Evolutionary conservation across 305 asterid genomes (phyloP).

Genomic region (Rubia tinctorum): DNA sequence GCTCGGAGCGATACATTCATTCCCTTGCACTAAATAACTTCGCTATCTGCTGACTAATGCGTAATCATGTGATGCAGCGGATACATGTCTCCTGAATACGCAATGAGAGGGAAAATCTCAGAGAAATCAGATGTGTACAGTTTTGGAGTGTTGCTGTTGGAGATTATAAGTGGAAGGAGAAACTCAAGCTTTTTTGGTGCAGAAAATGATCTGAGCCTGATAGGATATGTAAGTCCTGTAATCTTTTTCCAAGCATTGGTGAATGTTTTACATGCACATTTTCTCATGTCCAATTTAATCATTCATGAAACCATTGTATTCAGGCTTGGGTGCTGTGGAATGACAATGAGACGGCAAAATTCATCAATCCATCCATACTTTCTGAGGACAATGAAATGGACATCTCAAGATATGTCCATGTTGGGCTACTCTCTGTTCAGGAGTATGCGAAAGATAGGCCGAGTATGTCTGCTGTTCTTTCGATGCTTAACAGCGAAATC

Average conservation of each 20-base stretch:
- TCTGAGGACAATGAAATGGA: background rate
- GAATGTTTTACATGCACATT: background rate
- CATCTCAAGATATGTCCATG: background rate
- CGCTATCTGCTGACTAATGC: background rate
- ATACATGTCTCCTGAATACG: conserved; percentile 22
- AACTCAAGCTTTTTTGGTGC: conserved; percentile 2
- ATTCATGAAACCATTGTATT: background rate
- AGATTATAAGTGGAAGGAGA: conserved; percentile 18
- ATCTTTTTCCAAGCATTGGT: no score
- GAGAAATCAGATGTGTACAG: conserved; percentile 23
- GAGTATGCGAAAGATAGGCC: conserved; percentile 12
- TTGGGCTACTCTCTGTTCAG: conserved; percentile 10
- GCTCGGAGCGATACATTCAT: no score
- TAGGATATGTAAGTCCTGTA: conserved; percentile 15
- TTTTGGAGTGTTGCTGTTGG: conserved; percentile 16
- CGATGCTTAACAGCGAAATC: conserved; percentile 14
- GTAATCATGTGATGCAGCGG: conserved; percentile 7
- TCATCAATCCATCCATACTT: background rate
- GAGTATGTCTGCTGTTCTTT: background rate
- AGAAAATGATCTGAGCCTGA: conserved; percentile 13
- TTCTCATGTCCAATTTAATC: background rate
- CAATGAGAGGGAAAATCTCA: conserved; percentile 16
- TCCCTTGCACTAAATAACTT: background rate
- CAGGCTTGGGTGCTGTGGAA: conserved; percentile 16
- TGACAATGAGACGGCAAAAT: background rate